phyloP scores from a whole-genome alignment of 1,284 basidiomycete species.

The Phellinidium pouzarii region DNA sequence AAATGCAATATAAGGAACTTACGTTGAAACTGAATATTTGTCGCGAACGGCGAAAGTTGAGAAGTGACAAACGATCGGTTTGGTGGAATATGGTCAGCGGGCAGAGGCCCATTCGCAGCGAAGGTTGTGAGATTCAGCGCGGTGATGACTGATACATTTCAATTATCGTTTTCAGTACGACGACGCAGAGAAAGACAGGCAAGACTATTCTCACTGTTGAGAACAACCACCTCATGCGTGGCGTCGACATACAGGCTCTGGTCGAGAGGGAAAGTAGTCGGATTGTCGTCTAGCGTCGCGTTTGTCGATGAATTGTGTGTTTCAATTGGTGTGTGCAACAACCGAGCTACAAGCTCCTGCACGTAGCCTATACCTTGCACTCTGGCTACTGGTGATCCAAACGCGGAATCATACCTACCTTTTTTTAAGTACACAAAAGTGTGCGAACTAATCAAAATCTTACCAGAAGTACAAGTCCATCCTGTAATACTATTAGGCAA shows the following conservation, averaged over 20 bases:
- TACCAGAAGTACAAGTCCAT: slow-evolving; percentile 50
- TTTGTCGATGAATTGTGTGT: slow-evolving; percentile 75
- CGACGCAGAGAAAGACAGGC: neutral
- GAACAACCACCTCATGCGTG: slow-evolving; percentile 78
- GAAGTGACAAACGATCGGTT: slow-evolving; percentile 56
- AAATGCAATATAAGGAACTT: slow-evolving; percentile 26
- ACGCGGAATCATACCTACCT: slow-evolving; percentile 69
- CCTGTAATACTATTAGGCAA: slow-evolving; percentile 20
- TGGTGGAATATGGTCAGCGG: slow-evolving; percentile 62
- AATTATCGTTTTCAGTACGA: neutral
- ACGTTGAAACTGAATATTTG: slow-evolving; percentile 73
- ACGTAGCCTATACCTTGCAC: slow-evolving; percentile 83
- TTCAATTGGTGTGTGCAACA: slow-evolving; percentile 68
- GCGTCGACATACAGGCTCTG: slow-evolving; percentile 82
- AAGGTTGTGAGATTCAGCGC: slow-evolving; percentile 67
- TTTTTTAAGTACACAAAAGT: slow-evolving; percentile 14
- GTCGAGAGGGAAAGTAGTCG: slow-evolving; percentile 72
- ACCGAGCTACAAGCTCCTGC: slow-evolving; percentile 73
- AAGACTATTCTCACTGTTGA: slow-evolving; percentile 50
- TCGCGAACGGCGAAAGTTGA: slow-evolving; percentile 70
- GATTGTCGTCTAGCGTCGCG: slow-evolving; percentile 64
- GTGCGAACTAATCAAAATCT: slow-evolving; percentile 2
- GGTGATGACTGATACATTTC: slow-evolving; percentile 23
- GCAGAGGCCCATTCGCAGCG: slow-evolving; percentile 60
- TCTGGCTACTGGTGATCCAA: slow-evolving; percentile 71